Conservation (phyloP, 495 filamentous ascomycete genomes). For the Bombardia bombarda region DNA sequence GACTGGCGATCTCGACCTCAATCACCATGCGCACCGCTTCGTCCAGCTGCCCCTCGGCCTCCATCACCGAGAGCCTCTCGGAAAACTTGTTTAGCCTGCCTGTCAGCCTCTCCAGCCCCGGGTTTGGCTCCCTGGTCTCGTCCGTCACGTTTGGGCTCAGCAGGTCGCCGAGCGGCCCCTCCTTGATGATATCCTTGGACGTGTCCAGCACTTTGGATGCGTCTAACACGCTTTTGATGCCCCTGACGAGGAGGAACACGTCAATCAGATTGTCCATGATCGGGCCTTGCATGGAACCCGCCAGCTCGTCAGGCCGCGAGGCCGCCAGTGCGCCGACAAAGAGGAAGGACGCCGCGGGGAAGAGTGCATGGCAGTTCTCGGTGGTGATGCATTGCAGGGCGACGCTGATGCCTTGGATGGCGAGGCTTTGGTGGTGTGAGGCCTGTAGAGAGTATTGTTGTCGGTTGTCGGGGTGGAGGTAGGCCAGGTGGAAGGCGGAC, state of each 20-base stretch:
- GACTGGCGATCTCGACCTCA: conserved; percentile 4
- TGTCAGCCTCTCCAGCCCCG: conserved; percentile 4
- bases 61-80: background rate
- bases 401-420: conserved; percentile 14
- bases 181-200: no score
- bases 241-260: conserved; percentile 17
- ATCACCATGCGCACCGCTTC: background rate
- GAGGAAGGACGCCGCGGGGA: conserved; percentile 16
- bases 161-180: conserved; percentile 13
- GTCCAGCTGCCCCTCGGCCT: background rate
- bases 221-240: conserved; percentile 15
- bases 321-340: conserved; percentile 17
- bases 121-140: background rate
- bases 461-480: conserved; percentile 8
- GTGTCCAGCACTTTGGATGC: conserved; percentile 6
- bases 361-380: conserved; percentile 22
- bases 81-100: conserved; percentile 6
- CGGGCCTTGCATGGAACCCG: background rate
- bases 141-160: background rate
- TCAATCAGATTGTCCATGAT: conserved; percentile 16
- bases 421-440: conserved; percentile 16
- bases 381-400: conserved; percentile 16
- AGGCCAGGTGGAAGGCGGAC: conserved; percentile 19
- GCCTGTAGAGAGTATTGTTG: conserved; percentile 10
- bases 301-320: background rate